Evolutionary conservation across 345 rosid species (phyloP).

Genomic region (Fremontodendron californicum): DNA sequence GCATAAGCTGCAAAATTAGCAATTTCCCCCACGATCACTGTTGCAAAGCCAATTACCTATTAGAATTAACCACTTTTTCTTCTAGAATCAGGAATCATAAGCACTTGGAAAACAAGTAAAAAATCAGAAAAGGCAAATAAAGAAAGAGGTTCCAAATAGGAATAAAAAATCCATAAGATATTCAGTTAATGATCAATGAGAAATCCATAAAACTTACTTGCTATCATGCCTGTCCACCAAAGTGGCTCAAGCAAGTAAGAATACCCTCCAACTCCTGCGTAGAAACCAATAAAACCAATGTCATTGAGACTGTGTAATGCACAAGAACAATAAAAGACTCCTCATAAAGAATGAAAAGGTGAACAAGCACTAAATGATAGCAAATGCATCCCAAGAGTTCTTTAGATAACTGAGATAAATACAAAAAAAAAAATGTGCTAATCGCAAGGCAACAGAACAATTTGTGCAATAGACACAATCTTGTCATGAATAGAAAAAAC

Average conservation of each 20-base stretch:
- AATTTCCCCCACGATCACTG: constrained; percentile 96
- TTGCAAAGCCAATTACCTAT: constrained; percentile 6
- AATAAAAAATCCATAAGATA: not conserved
- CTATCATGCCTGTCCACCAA: constrained; percentile 99
- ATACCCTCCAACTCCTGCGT: constrained; percentile 78
- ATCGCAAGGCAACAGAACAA: not conserved
- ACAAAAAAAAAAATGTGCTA: not conserved
- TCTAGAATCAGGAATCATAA: not conserved
- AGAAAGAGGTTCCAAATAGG: not conserved
- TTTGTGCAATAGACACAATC: not conserved
- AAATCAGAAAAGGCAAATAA: not conserved
- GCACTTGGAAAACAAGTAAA: not conserved
- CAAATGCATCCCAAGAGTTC: constrained; percentile 3
- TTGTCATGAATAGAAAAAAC: not conserved
- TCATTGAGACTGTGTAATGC: not conserved
- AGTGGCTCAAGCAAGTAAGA: constrained; percentile 93
- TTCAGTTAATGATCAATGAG: not conserved
- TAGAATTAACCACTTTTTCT: constrained; percentile 1
- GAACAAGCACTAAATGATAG: not conserved
- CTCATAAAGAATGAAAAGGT: not conserved
- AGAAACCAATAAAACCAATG: not conserved
- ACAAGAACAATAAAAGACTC: constrained; percentile 15
- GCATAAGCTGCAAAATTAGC: constrained; percentile 98
- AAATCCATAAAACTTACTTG: constrained; percentile 59
- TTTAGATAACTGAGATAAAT: not conserved